These are phyloP conservation scores for Flammula alnicola DNA, from an alignment of 1,284 basidiomycete species.

Conservation along the genomic window DNA sequence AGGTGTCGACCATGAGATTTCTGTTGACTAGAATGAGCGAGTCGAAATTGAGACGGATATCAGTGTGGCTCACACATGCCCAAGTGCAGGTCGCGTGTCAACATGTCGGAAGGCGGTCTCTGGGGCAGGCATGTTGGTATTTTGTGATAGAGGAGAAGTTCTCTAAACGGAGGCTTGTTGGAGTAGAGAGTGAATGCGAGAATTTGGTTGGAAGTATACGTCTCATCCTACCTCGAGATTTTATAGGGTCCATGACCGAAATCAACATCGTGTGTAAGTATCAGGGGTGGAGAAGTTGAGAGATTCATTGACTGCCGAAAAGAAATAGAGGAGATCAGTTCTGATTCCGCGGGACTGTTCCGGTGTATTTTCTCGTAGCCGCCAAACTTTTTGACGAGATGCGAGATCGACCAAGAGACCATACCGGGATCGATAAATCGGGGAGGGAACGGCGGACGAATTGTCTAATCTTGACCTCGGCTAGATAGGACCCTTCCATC, in stretches of 20 bases:
- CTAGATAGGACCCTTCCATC: slow-evolving; percentile 26
- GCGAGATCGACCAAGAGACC: slow-evolving; percentile 11
- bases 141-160: slow-evolving; percentile 13
- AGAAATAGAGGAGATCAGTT: slow-evolving; percentile 24
- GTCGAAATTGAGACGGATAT: neutral
- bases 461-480: slow-evolving; percentile 23
- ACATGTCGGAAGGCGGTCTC: slow-evolving; percentile 36
- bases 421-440: slow-evolving; percentile 17
- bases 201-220: slow-evolving; percentile 1
- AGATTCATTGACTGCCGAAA: slow-evolving; percentile 16
- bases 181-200: neutral
- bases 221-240: slow-evolving; percentile 6
- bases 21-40: slow-evolving; percentile 39
- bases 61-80: slow-evolving; percentile 64
- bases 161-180: neutral
- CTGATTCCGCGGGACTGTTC: slow-evolving; percentile 31
- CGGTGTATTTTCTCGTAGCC: slow-evolving; percentile 31
- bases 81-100: slow-evolving; percentile 48
- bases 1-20: slow-evolving; percentile 82
- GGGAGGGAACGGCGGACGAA: slow-evolving; percentile 16
- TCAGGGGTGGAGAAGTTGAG: slow-evolving; percentile 15
- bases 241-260: slow-evolving; percentile 18
- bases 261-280: slow-evolving; percentile 16
- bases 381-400: too few species aligned
- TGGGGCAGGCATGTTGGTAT: slow-evolving; percentile 51